phyloP scores from a whole-genome alignment of 352 stramenopile species.

The Pythium plurisporium region DNA sequence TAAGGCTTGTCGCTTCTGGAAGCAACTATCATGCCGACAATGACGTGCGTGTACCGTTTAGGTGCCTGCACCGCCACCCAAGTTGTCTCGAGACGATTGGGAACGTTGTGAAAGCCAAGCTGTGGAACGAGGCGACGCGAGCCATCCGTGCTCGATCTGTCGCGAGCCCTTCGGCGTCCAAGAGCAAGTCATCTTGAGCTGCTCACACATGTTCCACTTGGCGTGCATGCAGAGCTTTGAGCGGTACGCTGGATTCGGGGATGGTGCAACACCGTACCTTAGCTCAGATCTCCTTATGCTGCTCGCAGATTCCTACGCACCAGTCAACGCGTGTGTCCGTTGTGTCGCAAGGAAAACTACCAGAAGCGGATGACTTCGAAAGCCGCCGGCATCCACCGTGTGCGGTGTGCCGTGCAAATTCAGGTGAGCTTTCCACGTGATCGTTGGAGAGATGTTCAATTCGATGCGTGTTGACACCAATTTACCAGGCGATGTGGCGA shows the following conservation, averaged over 20 bases:
- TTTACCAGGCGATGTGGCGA: conserved; percentile 4
- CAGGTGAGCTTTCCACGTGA: conserved; percentile 36
- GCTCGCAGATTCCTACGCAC: conserved; percentile 53
- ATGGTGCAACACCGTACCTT: not conserved
- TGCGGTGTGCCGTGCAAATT: conserved; percentile 47
- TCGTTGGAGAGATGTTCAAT: too few relatives aligned
- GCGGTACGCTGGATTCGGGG: conserved; percentile 24
- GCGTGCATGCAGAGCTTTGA: conserved; percentile 82
- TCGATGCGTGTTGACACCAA: not conserved
- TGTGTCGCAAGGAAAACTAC: conserved; percentile 83
- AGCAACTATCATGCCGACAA: too few relatives aligned
- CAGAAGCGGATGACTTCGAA: conserved; percentile 61
- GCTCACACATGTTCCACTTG: conserved; percentile 85
- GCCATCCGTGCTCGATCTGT: conserved; percentile 80
- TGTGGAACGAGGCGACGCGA: conserved; percentile 50
- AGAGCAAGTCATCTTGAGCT: conserved; percentile 82
- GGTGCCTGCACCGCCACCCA: conserved; percentile 47
- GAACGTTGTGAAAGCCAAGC: conserved; percentile 63
- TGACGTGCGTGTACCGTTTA: not conserved
- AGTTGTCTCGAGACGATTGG: conserved; percentile 69
- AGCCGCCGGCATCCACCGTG: conserved; percentile 42
- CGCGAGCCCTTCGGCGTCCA: conserved; percentile 64
- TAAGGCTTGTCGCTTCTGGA: too few relatives aligned
- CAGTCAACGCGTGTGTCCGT: conserved; percentile 71
- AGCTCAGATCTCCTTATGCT: not conserved